A percentile compares a stretch with the other conserved stretches of the same genome.
These are phyloP conservation scores for Aspergillus sp. DNA, from an alignment of 2,329 filamentous ascomycete genomes.

Conservation along the genomic window DNA sequence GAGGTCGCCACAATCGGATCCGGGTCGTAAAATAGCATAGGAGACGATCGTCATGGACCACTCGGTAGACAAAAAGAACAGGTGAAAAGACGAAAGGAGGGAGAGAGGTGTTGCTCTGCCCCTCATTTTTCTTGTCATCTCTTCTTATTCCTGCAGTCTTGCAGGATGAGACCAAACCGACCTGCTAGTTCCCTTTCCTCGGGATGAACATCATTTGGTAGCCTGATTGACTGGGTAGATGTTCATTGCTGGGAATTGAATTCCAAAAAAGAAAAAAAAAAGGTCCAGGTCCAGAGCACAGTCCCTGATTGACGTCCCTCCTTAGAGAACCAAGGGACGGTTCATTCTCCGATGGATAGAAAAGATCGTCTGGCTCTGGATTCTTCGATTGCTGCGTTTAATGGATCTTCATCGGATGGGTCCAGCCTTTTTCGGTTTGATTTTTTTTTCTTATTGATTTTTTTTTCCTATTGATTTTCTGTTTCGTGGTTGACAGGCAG, in stretches of 20 bases:
- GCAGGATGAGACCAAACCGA: not conserved
- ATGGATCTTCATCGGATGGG: conserved; percentile 18
- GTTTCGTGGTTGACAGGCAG: conserved; percentile 31
- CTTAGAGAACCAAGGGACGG: not conserved
- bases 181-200: not conserved
- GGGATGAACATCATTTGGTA: conserved; percentile 6
- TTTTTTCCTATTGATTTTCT: not conserved
- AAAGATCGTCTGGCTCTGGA: conserved; percentile 8
- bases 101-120: not conserved
- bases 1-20: not conserved
- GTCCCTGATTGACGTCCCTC: not conserved
- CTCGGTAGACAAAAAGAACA: conserved; percentile 18
- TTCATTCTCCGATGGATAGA: conserved; percentile 6
- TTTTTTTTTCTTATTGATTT: not conserved
- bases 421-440: conserved; percentile 8
- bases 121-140: not conserved
- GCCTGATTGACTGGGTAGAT: not conserved
- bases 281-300: not conserved
- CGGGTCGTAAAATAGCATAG: not conserved
- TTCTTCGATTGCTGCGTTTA: conserved; percentile 3
- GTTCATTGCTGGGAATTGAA: not conserved
- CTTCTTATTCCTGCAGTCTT: not conserved
- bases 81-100: too few relatives aligned
- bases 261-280: too few relatives aligned
- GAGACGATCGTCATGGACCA: conserved; percentile 15